These are phyloP conservation scores for Annulohypoxylon stygium DNA, from an alignment of 495 filamentous ascomycete species.

Conservation along the genomic window DNA sequence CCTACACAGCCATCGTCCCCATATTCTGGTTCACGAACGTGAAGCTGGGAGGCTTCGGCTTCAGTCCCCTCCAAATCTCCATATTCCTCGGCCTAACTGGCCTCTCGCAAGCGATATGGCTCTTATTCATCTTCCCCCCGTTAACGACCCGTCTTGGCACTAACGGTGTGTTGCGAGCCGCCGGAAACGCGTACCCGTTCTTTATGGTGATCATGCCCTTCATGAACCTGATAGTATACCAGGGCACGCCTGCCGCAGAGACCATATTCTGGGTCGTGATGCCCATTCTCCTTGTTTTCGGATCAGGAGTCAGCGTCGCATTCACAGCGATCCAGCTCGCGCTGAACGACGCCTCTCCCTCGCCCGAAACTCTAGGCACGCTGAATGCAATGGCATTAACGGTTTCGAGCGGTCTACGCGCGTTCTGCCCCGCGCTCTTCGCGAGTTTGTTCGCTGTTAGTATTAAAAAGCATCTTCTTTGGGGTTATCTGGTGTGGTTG, in stretches of 20 bases:
- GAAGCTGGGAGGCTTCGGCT: conserved; percentile 71
- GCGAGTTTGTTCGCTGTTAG: conserved; percentile 73
- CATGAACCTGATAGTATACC: conserved; percentile 65
- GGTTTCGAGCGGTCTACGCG: conserved; percentile 62
- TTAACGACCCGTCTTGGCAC: conserved; percentile 71
- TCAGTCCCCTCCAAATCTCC: conserved; percentile 69
- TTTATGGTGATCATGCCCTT: conserved; percentile 67
- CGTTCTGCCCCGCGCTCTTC: conserved; percentile 71
- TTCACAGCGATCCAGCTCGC: conserved; percentile 77
- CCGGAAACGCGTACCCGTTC: conserved; percentile 68
- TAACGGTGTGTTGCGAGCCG: conserved; percentile 68
- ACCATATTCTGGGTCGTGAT: conserved; percentile 69
- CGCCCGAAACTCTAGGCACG: conserved; percentile 68
- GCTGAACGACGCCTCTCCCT: conserved; percentile 76
- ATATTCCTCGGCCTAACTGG: conserved; percentile 70
- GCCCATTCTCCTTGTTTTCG: conserved; percentile 57
- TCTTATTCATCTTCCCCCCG: conserved; percentile 72
- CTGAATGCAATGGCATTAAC: conserved; percentile 75
- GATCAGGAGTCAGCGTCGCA: conserved; percentile 73
- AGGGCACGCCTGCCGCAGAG: conserved; percentile 44
- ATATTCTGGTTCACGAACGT: conserved; percentile 72
- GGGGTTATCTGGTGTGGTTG: conserved; percentile 76
- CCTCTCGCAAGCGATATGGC: conserved; percentile 72
- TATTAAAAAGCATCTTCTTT: conserved; percentile 65
- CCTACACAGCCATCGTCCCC: conserved; percentile 73